Base-by-base conservation (phyloP, 352 stramenopile genomes). In the Pythium diclinum region DNA sequence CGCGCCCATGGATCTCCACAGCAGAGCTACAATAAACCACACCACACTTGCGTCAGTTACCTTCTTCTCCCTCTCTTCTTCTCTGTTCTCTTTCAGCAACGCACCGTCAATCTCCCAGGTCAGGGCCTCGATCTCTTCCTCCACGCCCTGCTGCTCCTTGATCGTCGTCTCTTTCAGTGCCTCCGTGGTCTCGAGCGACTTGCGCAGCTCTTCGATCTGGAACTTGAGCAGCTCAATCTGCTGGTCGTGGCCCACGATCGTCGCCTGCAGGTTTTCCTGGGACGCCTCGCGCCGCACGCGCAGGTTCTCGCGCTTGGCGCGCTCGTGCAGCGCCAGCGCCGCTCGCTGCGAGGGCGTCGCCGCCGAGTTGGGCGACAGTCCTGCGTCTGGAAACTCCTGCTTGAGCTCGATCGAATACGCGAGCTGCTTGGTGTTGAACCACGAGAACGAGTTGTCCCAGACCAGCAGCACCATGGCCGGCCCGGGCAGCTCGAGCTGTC, bases 361-460 rank as follows among this genome's bases (percentile, higher is more conserved):
- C 8, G 25, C 38, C 2, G 23, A 30, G 11, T 53, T 9, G 33
- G 19, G 14, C 34, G 21, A 47, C 1, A 21, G 7, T 13, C 28
- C 65, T 3, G n/a, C 17, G 10, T 49, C 58, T 3, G 46, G 51
- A n/a, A 68, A 62, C 17, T 70, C 80, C 58, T 93, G 82, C 36
- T 77, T 74, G 3, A 93, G 74, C 55, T 89, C 79, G 63, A 93
- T 74, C 28, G 67, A 69, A 68, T 93, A 93, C 47, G 83, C 77
- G 47, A 93, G 73, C 47, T 91, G 81, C 64, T 93, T 93, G 23
- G 73, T 62, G 59, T 91, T 91, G 55, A 93, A 68, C 85, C 85
- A 93, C 66, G 83, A 92, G 59, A 86, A 93, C 53, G 79, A 88
- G 47, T 93, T 93, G 74, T 93, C 83, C 82, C 82, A 93, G 25